Conservation (phyloP, 768 basidiomycete species). For the Russula foetens region DNA sequence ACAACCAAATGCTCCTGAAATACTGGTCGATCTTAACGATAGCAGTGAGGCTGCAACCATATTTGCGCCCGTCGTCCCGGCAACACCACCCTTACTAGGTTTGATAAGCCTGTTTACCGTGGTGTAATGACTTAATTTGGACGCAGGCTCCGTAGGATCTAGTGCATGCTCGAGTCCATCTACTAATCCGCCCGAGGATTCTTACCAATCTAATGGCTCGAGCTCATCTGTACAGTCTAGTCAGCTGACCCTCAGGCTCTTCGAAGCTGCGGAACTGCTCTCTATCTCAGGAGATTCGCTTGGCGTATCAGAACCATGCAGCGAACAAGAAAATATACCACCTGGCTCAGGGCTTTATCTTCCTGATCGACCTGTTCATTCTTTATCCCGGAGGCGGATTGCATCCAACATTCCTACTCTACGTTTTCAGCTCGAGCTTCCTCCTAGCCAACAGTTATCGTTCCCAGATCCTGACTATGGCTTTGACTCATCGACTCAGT, state of each 20-base stretch:
- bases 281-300: background rate
- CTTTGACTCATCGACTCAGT: background rate
- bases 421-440: slow-evolving; percentile 21
- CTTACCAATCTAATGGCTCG: background rate
- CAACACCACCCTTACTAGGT: slow-evolving; percentile 14
- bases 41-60: background rate
- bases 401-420: slow-evolving; percentile 26
- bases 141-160: slow-evolving; percentile 4
- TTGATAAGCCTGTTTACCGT: background rate
- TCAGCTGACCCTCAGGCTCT: background rate
- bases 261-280: slow-evolving; percentile 11
- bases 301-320: background rate
- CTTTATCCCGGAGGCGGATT: slow-evolving; percentile 29
- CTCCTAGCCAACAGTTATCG: slow-evolving; percentile 16
- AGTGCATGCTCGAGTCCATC: slow-evolving; percentile 14
- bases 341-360: background rate
- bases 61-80: background rate
- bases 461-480: slow-evolving; percentile 18
- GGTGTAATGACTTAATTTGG: background rate
- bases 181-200: background rate
- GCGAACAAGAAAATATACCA: slow-evolving; percentile 10
- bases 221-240: slow-evolving; percentile 6
- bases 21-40: slow-evolving; percentile 1
- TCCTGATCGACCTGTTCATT: slow-evolving; percentile 12
- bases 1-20: background rate